phyloP scores from a whole-genome alignment of 352 stramenopile species.

The Phytopythium cucurbitacearum region DNA sequence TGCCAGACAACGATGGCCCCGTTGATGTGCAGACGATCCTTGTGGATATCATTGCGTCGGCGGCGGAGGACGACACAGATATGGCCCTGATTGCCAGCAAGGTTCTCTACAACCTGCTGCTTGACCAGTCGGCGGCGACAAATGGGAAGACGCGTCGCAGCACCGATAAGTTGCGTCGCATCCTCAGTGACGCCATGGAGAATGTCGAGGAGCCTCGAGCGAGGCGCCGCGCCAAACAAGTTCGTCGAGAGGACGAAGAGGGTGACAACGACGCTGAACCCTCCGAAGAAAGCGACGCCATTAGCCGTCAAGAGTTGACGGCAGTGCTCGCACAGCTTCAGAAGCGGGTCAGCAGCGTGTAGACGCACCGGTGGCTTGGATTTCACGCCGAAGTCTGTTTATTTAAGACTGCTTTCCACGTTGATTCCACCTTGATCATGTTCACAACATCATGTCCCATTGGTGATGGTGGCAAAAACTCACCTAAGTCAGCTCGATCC shows the following conservation, averaged over 20 bases:
- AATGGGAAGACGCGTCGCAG: neutral
- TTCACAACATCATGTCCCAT: too few relatives aligned
- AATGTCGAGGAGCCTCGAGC: conserved; percentile 9
- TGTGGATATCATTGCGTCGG: conserved; percentile 45
- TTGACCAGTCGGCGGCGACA: conserved; percentile 13
- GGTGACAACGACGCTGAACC: conserved; percentile 5
- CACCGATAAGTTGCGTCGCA: conserved; percentile 12
- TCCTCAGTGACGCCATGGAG: conserved; percentile 25
- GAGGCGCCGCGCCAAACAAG: neutral
- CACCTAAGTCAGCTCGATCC: too few relatives aligned
- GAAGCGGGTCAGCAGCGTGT: conserved; percentile 15
- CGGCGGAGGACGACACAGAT: conserved; percentile 51
- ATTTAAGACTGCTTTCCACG: too few relatives aligned
- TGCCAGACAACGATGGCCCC: conserved; percentile 4
- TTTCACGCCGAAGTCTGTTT: too few relatives aligned
- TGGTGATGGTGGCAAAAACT: too few relatives aligned
- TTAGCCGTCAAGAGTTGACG: conserved; percentile 25
- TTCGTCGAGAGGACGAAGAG: conserved; percentile 7
- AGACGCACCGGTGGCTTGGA: too few relatives aligned
- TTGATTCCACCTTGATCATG: too few relatives aligned
- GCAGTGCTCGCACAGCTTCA: conserved; percentile 46
- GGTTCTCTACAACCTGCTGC: conserved; percentile 79
- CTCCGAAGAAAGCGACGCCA: neutral
- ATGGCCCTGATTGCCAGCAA: conserved; percentile 82
- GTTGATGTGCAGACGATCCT: conserved; percentile 43